Base-by-base conservation (phyloP, 306 rosid species). In the Calophaca sinica region DNA sequence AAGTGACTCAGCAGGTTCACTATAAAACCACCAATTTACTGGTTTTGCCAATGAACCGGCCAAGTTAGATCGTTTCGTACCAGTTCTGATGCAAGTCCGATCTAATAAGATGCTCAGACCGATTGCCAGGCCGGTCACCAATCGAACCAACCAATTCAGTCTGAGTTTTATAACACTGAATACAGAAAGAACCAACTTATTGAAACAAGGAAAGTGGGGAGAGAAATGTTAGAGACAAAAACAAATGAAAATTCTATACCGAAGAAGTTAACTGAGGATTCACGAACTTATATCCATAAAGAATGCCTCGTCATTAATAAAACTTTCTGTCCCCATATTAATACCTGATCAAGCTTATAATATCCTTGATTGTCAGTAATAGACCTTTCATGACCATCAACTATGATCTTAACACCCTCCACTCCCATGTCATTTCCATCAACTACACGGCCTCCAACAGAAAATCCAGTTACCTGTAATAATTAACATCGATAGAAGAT, bases 341-440 rank as follows among this genome's bases (percentile, higher is more conserved):
- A 41, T 86, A 94, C 99, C 98, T 92, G 99, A 80, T 94, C 99
- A 74, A 94, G 99, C 85, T 90, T 94, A 81, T 94, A 94, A 84
- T 89, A 92, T 60, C 99, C 99, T 85, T 90, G 87, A 79, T 75
- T 89, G 79, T 90, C 98, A n/a, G 99, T 92, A 82, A 87, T 81
- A 33, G 87, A 87, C 84, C 98, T 90, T 83, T 89, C 93, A 85
- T 89, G 88, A 67, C 98, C 98, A 85, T 94, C 99, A 79, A 94
- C 93, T 54, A 85, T 85, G 81, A 94, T 86, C 85, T 86, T 86
- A 69, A 90, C 99, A 66, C 98, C 96, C 76, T 89, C 96, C 66
- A 94, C 92, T 64, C 99, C 99, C 66, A 86, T 61, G 53, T 80
- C 82, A 76, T 92, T 88, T 74, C 96, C 99, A 85, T 92, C 96